Conservation (phyloP, 768 basidiomycete species). For the Hemileccinum impolitum region DNA sequence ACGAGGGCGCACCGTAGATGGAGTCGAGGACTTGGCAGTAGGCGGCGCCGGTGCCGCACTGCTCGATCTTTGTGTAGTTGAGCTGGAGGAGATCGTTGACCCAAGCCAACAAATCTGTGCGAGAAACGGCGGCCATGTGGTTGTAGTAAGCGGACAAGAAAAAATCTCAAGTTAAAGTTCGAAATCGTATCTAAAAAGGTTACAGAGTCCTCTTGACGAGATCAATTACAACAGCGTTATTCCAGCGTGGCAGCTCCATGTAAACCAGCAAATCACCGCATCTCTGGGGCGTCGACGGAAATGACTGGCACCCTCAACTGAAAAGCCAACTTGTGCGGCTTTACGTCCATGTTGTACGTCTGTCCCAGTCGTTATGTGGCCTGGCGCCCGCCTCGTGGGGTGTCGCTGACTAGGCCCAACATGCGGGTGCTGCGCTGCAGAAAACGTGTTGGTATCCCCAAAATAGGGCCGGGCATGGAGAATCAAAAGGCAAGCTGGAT, state of each 20-base stretch:
- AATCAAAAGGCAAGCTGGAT: conserved; percentile 18
- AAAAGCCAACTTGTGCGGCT: conserved; percentile 23
- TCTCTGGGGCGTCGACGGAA: conserved; percentile 35
- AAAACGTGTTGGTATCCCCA: conserved; percentile 31
- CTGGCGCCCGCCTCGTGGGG: conserved; percentile 30
- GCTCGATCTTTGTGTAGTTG: conserved; percentile 90
- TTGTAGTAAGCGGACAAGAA: background rate
- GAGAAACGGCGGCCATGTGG: conserved; percentile 66
- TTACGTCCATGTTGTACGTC: conserved; percentile 32
- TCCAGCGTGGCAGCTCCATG: no score
- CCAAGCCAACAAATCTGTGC: conserved; percentile 89
- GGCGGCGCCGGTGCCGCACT: conserved; percentile 86
- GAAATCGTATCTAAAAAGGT: no score
- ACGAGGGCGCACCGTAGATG: conserved; percentile 68
- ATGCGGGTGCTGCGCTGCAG: conserved; percentile 32
- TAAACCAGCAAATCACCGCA: no score
- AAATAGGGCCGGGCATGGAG: conserved; percentile 22
- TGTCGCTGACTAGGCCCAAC: conserved; percentile 21
- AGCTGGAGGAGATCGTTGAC: conserved; percentile 90
- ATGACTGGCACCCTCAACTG: conserved; percentile 33
- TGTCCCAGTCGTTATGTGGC: conserved; percentile 31
- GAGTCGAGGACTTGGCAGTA: conserved; percentile 97
- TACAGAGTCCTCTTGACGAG: no score
- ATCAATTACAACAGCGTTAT: no score
- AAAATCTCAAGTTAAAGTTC: no score